Conservation (phyloP, 768 basidiomycete genomes). For the Coprinopsis sp. region DNA sequence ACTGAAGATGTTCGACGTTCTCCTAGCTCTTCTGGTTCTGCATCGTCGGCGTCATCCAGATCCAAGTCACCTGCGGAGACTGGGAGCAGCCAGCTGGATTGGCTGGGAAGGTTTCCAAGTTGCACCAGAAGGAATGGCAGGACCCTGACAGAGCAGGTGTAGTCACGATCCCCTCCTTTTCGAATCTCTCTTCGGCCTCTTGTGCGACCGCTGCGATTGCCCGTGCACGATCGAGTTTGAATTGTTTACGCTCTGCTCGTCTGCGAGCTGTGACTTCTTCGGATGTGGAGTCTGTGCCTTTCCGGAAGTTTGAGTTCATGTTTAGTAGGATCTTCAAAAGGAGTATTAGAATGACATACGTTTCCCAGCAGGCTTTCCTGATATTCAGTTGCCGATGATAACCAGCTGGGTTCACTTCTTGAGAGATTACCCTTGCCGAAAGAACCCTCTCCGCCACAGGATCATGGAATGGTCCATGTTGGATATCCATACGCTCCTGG, state of each 20-base stretch:
- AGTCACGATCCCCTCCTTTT: constrained; percentile 60
- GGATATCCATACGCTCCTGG: constrained; percentile 86
- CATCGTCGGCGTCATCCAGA: constrained; percentile 29
- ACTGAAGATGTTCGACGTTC: constrained; percentile 86
- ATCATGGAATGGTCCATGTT: constrained; percentile 57
- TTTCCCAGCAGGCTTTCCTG: constrained; percentile 50
- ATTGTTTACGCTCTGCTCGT: constrained; percentile 82
- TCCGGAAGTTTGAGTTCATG: background rate
- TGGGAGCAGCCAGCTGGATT: constrained; percentile 16
- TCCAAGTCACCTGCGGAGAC: constrained; percentile 23
- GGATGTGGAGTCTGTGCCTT: constrained; percentile 61
- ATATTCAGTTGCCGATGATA: constrained; percentile 72
- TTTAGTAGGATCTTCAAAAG: background rate
- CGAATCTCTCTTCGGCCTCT: constrained; percentile 75
- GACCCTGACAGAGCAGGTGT: constrained; percentile 54
- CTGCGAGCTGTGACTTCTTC: constrained; percentile 90
- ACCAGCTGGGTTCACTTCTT: constrained; percentile 93
- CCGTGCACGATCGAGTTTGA: constrained; percentile 87
- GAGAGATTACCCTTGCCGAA: constrained; percentile 96
- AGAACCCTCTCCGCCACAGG: constrained; percentile 90
- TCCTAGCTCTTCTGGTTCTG: constrained; percentile 53
- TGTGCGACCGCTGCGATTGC: constrained; percentile 81
- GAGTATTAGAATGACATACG: constrained; percentile 36
- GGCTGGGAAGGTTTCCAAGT: constrained; percentile 60
- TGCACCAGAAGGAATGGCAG: constrained; percentile 71